Evolutionary conservation across 2,329 filamentous ascomycete species (phyloP), one percentile per base, ranked within the genome.

Genomic region (Pseudovirgaria hyperparasitica): DNA sequence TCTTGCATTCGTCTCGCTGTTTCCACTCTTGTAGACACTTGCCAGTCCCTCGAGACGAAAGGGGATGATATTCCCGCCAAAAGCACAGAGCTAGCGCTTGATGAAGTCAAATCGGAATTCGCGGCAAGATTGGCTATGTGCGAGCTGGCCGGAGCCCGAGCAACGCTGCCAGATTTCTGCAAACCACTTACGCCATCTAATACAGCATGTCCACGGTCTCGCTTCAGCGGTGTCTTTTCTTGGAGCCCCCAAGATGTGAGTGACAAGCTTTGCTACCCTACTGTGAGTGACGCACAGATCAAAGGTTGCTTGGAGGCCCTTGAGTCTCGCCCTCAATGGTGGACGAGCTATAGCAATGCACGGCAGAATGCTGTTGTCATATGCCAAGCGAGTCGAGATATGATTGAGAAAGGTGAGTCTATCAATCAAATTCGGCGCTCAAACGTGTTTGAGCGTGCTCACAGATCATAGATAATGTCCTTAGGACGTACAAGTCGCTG

Each of bases 331-430:
- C 60, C 65, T 2, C 70, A 72, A 23, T 67, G 60, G 44, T 78
- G 72, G 72, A 74, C 63, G 2, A 76, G 70, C 14, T 79, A 72
- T 52, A 70, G 67, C 37, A 74, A 73, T 45, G 68, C 61, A 31
- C 59, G 63, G 29, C 68, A 74, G 30, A 72, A 73, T 36, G 71
- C 71, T 2, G 54, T 70, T 22, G 50, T 71, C 11, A 69, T 78
- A 38, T 79, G 75, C 36, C 65, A 73, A 34, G 70, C 71, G 16
- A 64, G 67, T 22, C 62, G 72, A 19, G 52, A 62, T 22, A 65
- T 72, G 27, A 60, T 67, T 9, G 71, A 76, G 31, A 70, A 67
- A 41, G 65, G 63, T 52, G 46, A 30, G 38, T 28, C 14, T 28
- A 11, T 19, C 20, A 6, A 13, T 12, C 13, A 9, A 14, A 20